Base-by-base conservation (phyloP, 1,284 basidiomycete genomes). In the Schizophyllum commune region DNA sequence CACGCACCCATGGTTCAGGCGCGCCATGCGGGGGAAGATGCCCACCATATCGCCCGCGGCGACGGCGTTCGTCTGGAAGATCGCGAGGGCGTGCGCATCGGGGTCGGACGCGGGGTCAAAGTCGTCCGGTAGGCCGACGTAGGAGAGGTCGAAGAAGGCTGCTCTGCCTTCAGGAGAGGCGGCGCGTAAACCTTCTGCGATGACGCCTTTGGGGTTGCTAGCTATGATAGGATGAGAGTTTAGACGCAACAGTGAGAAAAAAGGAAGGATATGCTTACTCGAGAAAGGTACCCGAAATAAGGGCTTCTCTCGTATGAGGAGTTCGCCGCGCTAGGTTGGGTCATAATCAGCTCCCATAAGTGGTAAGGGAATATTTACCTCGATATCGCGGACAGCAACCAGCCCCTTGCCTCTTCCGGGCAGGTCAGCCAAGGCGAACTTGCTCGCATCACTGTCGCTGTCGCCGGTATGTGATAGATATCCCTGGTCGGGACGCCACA, bases 51-150 rank as follows among this genome's bases (percentile, higher is more conserved):
- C 70, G 1, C 80, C 81, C 9, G 82, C 79, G 2, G 79, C 71
- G 5, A 86, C 82, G 1, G 82, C 83, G 66, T 87, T 88, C 4
- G 85, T 86, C 68, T 85, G 79, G 68, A 86, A 83, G 61, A 85
- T 86, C 0, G 83, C 83, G 21, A 87, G 70, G 0, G 80, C 80
- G 19, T 83, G 70, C 65, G 78, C 73, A 22, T 77, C 74, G 47
- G 73, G 72, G 64, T 79, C 71, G 34, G 68, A 69, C 33, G 70
- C 72, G 0, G 78, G 77, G 33, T 74, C 67, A 33, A 79, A 61
- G 52, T 73, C 64, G 52, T 71, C 60, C 1, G 81, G 82, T 39
- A 84, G 74, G 61, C 79, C 73, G 32, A 83, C 79, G 65, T 82
- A 82, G 13, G 83, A 85, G 4, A 85, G 75, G 61, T 83, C 78